Percentiles rank a stretch among this genome's conserved stretches.
Conservation (phyloP, 2,329 filamentous ascomycete genomes). For the Dactylella cylindrospora region DNA sequence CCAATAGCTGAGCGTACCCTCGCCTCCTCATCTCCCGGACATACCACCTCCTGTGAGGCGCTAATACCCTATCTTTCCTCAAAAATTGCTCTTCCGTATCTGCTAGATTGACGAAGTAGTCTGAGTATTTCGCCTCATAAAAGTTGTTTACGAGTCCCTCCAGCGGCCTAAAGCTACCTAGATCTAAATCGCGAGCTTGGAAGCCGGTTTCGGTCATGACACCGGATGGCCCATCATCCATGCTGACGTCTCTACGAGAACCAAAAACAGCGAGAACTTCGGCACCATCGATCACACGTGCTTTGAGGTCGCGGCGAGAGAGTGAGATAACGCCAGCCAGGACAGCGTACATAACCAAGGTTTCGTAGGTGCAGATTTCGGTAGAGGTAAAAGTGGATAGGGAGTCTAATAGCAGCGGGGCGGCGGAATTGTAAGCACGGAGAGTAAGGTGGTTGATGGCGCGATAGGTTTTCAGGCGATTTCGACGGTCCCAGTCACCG, state of each 20-base stretch:
- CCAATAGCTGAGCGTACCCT: constrained; percentile 93
- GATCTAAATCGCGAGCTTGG: constrained; percentile 74
- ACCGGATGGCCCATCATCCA: constrained; percentile 63
- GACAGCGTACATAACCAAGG: constrained; percentile 90
- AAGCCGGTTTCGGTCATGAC: constrained; percentile 59
- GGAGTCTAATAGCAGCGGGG: constrained; percentile 91
- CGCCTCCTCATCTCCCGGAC: constrained; percentile 97
- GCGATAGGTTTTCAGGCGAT: constrained; percentile 97
- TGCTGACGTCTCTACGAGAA: constrained; percentile 75
- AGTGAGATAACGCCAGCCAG: constrained; percentile 90
- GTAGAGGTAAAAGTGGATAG: constrained; percentile 98
- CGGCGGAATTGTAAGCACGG: constrained; percentile 84
- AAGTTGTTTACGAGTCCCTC: constrained; percentile 85
- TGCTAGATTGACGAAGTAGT: constrained; percentile 86
- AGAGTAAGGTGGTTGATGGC: constrained; percentile 89
- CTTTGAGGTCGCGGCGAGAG: constrained; percentile 97
- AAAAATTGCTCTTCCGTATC: constrained; percentile 92
- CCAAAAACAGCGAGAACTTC: constrained; percentile 98
- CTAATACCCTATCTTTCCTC: constrained; percentile 88
- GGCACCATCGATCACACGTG: constrained; percentile 95
- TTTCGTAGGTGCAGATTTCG: constrained; percentile 95
- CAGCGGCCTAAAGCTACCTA: constrained; percentile 78
- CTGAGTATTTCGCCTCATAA: constrained; percentile 91
- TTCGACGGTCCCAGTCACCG: constrained; percentile 97
- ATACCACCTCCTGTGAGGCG: constrained; percentile 96